These are phyloP conservation scores for Dryadomyces quercivorus DNA, from an alignment of 2,329 filamentous ascomycete genomes.

Conservation along the genomic window DNA sequence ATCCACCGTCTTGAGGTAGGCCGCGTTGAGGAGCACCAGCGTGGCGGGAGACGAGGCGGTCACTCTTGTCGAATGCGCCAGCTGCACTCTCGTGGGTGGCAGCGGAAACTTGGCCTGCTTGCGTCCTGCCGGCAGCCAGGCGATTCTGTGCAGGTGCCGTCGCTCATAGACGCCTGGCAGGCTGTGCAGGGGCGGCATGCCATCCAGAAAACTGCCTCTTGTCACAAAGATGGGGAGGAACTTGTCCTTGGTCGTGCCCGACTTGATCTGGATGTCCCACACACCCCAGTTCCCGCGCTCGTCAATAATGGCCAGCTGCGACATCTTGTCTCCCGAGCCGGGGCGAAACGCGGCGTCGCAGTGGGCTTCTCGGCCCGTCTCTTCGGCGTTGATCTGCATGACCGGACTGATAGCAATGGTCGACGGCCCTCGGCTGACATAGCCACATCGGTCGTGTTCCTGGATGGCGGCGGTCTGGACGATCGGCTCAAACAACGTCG, in stretches of 20 bases:
- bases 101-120: no score
- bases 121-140: conserved; percentile 5
- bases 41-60: not conserved
- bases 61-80: not conserved
- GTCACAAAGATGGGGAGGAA: conserved; percentile 17
- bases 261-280: conserved; percentile 42
- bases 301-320: conserved; percentile 56
- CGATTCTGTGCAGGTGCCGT: conserved; percentile 6
- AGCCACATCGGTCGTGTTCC: conserved; percentile 2
- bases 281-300: conserved; percentile 53
- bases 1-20: conserved; percentile 16
- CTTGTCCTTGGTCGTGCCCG: conserved; percentile 20
- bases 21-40: conserved; percentile 18
- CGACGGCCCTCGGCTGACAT: conserved; percentile 25
- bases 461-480: conserved; percentile 21
- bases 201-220: conserved; percentile 26
- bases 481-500: conserved; percentile 38
- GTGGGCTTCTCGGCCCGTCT: conserved; percentile 44
- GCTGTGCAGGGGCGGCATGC: not conserved
- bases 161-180: not conserved
- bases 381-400: conserved; percentile 34
- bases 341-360: conserved; percentile 56
- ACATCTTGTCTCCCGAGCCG: conserved; percentile 29
- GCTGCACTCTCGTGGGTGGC: not conserved
- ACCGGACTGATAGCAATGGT: conserved; percentile 44